Conservation (phyloP, 371 early-diverging fungal genomes). For the Lichtheimia hyalospora region DNA sequence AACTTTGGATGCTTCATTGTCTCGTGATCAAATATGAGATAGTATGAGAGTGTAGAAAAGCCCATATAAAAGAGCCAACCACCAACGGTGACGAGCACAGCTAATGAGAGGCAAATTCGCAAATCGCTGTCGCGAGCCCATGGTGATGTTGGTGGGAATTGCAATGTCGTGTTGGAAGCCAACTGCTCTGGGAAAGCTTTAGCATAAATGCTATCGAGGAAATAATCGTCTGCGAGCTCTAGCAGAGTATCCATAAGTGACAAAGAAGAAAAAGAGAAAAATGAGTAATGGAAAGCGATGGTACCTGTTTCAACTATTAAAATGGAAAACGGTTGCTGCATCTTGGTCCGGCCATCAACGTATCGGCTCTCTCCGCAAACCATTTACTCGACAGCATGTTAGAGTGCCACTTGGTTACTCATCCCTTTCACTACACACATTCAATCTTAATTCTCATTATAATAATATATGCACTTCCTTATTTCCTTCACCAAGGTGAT, state of each 20-base stretch:
- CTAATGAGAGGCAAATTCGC: conserved; percentile 74
- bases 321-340: conserved; percentile 1
- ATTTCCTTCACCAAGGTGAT: too few relatives aligned
- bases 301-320: not conserved
- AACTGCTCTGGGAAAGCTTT: conserved; percentile 36
- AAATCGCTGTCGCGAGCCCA: conserved; percentile 62
- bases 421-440: too few relatives aligned
- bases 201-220: conserved; percentile 59
- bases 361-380: too few relatives aligned
- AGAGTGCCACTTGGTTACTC: too few relatives aligned
- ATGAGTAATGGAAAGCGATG: not conserved
- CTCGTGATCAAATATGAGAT: conserved; percentile 81
- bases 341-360: not conserved
- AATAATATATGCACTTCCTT: too few relatives aligned
- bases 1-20: conserved; percentile 93
- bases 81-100: conserved; percentile 68
- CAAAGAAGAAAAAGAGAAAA: not conserved
- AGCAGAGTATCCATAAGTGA: conserved; percentile 72
- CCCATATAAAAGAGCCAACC: conserved; percentile 79
- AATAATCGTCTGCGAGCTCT: conserved; percentile 58
- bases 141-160: conserved; percentile 12
- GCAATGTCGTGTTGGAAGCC: conserved; percentile 9
- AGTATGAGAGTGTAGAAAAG: conserved; percentile 76
- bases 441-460: too few relatives aligned
- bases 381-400: too few relatives aligned